Evolutionary conservation across 2,329 filamentous ascomycete genomes (phyloP).

Genomic region (Pseudogymnoascus sp.): DNA sequence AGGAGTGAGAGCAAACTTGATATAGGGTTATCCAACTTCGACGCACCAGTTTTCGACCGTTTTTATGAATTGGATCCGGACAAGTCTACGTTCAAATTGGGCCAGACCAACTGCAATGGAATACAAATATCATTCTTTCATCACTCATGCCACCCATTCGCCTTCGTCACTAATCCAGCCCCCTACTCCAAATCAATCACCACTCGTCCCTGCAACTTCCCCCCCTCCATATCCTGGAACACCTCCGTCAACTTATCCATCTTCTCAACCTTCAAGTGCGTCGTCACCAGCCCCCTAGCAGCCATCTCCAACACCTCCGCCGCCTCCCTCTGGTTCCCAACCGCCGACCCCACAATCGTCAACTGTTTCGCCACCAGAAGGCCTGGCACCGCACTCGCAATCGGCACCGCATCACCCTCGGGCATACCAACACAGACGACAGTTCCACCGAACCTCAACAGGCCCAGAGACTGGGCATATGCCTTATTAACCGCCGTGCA

Average conservation of each 20-base stretch:
- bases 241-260: constrained; percentile 39
- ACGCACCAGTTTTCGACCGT: not conserved
- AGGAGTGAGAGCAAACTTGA: not conserved
- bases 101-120: not conserved
- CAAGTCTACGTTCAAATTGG: not conserved
- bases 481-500: constrained; percentile 42
- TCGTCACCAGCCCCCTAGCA: constrained; percentile 38
- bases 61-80: not conserved
- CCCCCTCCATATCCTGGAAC: constrained; percentile 37
- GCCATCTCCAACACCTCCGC: constrained; percentile 41
- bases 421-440: constrained; percentile 45
- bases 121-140: not conserved
- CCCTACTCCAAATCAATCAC: constrained; percentile 32
- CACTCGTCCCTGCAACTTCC: constrained; percentile 38
- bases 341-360: constrained; percentile 41
- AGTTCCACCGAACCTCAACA: constrained; percentile 41
- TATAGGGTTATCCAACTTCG: not conserved
- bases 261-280: constrained; percentile 36
- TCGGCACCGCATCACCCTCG: constrained; percentile 32
- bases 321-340: constrained; percentile 43
- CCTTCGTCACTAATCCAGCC: too few species aligned
- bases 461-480: constrained; percentile 39
- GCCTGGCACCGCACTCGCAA: constrained; percentile 36
- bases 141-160: not conserved
- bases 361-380: constrained; percentile 34